Evolutionary conservation across 2,329 filamentous ascomycete genomes (phyloP).

Genomic region (Aspergillus alliaceus): DNA sequence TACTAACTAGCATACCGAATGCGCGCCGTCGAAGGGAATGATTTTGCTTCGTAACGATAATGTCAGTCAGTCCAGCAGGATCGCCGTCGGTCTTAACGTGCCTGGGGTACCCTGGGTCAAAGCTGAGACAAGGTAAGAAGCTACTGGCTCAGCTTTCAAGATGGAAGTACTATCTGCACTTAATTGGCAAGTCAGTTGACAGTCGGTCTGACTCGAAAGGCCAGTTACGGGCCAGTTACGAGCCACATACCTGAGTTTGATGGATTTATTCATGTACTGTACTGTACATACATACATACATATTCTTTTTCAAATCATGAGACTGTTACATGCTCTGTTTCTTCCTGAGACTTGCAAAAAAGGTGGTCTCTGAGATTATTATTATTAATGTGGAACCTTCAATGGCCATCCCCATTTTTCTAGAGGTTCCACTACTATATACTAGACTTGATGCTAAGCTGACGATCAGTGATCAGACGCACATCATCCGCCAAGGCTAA

Average conservation of each 20-base stretch:
- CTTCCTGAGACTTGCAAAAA: no score
- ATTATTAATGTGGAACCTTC: background rate
- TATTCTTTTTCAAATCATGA: background rate
- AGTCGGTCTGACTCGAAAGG: background rate
- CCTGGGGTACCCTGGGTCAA: background rate
- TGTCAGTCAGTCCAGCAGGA: background rate
- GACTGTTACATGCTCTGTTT: no score
- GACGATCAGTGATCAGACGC: constrained; percentile 20
- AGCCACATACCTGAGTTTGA: no score
- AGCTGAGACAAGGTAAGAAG: background rate
- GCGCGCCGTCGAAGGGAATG: background rate
- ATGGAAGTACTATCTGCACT: no score
- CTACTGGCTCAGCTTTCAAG: no score
- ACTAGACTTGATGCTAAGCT: constrained; percentile 2
- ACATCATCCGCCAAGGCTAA: constrained; percentile 23
- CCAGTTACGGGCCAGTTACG: background rate
- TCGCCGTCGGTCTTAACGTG: background rate
- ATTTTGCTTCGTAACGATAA: background rate
- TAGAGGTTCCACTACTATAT: background rate
- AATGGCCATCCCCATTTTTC: background rate
- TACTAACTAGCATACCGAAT: background rate
- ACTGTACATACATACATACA: no score
- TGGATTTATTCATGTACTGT: no score
- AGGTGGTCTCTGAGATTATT: no score
- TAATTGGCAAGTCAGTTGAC: background rate